These are phyloP conservation scores for Arabis alpina DNA, from an alignment of 345 rosid genomes.

Conservation along the genomic window DNA sequence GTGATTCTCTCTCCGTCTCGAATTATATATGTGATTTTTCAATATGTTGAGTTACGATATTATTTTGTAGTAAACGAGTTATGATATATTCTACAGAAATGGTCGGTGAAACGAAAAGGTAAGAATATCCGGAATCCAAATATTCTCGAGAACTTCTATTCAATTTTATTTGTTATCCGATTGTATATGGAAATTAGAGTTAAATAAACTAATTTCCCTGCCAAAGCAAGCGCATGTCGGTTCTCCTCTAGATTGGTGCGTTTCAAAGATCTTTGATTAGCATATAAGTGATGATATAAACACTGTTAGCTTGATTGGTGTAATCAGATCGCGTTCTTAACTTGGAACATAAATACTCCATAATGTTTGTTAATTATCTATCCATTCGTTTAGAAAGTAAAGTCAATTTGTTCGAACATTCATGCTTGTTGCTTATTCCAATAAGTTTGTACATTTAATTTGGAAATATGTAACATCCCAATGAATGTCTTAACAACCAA, in stretches of 20 bases:
- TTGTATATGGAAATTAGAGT: slow-evolving; percentile 9
- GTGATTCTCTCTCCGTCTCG: too few relatives aligned
- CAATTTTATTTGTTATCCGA: neutral
- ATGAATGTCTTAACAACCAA: slow-evolving; percentile 38
- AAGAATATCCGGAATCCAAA: slow-evolving; percentile 21
- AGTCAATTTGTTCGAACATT: slow-evolving; percentile 21
- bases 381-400: neutral
- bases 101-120: slow-evolving; percentile 37
- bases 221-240: slow-evolving; percentile 37
- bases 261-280: neutral
- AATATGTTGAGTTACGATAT: slow-evolving; percentile 14
- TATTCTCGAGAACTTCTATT: slow-evolving; percentile 37
- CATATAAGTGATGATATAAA: neutral
- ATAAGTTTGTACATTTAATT: slow-evolving; percentile 37
- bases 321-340: neutral
- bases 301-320: neutral
- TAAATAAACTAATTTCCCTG: neutral
- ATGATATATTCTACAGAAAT: slow-evolving; percentile 19
- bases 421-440: slow-evolving; percentile 40
- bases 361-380: neutral
- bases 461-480: slow-evolving; percentile 41
- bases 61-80: slow-evolving; percentile 29
- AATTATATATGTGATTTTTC: neutral
- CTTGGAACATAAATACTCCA: neutral
- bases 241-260: slow-evolving; percentile 41